Evolutionary conservation across 805 yeast species (phyloP).

Genomic region (Metschnikowia bowlesiae): DNA sequence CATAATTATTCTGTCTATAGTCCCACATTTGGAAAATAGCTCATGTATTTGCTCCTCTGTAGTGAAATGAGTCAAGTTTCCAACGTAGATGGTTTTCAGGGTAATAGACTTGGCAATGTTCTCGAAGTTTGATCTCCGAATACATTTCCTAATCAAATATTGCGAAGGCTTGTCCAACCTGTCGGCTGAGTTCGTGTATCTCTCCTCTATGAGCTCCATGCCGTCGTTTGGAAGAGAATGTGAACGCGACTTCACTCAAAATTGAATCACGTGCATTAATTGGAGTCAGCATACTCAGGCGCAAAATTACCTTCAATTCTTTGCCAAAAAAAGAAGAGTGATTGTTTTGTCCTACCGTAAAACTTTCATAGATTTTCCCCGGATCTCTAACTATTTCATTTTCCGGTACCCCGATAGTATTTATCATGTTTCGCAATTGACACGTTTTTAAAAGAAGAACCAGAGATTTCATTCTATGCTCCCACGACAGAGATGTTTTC

Average conservation of each 20-base stretch:
- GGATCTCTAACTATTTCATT: too few species aligned
- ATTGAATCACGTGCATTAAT: neutral
- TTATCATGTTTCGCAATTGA: too few species aligned
- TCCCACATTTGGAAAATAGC: slow-evolving; percentile 77
- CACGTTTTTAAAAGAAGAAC: too few species aligned
- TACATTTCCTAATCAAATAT: slow-evolving; percentile 64
- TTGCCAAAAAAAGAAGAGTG: neutral
- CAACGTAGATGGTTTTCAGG: slow-evolving; percentile 82
- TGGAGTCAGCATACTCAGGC: neutral
- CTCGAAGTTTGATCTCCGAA: slow-evolving; percentile 46
- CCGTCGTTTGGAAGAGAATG: neutral
- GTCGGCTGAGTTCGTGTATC: slow-evolving; percentile 58
- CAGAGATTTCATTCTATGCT: too few species aligned
- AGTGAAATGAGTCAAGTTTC: slow-evolving; percentile 83
- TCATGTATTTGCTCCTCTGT: slow-evolving; percentile 94
- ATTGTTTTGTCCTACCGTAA: neutral
- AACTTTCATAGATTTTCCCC: neutral
- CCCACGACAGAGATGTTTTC: neutral
- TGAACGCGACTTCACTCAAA: neutral
- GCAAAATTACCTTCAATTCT: neutral
- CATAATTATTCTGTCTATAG: slow-evolving; percentile 79
- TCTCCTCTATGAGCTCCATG: slow-evolving; percentile 40
- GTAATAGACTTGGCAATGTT: slow-evolving; percentile 62
- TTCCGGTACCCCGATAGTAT: too few species aligned
- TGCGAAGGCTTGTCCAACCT: slow-evolving; percentile 70